Evolutionary conservation across 2,329 filamentous ascomycete species (phyloP), one percentile per base, ranked within the genome.

Genomic region (Hortaea sp.): DNA sequence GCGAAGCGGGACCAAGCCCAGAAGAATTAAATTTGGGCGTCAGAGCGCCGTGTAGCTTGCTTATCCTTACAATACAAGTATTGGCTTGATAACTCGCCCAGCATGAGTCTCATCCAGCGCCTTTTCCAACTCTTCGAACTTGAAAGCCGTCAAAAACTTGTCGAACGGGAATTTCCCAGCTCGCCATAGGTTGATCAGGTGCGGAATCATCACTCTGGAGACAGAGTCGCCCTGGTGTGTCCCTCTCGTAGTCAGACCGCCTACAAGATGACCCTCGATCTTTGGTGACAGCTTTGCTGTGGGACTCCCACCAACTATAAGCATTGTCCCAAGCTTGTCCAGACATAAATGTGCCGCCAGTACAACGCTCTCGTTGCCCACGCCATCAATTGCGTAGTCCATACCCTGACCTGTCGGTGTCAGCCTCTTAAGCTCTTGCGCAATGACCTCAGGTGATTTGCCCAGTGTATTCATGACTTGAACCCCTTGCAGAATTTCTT

Each of bases 221-320:
- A 52, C 53, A 11, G 47, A 52, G 47, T 57, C 55, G 4, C 55
- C 55, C 29, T 57, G 54, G 46, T 57, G 54, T 32, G 51, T 57
- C 7, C 54, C 53, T 28, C 55, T 37, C 7, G 46, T 49, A 4
- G 50, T 56, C 12, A 50, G 30, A 2, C 55, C 55, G 5, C 46
- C 42, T 27, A 56, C 46, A 20, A 57, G 39, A 47, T 51, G 51
- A 27, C 46, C 34, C 39, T 47, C 43, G 6, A 52, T 40, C 4
- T n/a, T 35, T 32, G 50, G 44, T n/a, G 39, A 37, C 4, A 50
- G 44, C 32, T 46, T 51, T 7, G 50, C 52, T 10, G 40, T 47
- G 6, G 53, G 42, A n/a, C 47, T 50, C 9, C 52, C 52, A 7
- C 56, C 56, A 3, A 57, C 45, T 20, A 48, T 57, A 6, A 58